A percentile compares a stretch with the other conserved stretches of the same genome.
Conservation (phyloP, 1,139 yeast genomes). For the Nakaseomyces sp. region DNA sequence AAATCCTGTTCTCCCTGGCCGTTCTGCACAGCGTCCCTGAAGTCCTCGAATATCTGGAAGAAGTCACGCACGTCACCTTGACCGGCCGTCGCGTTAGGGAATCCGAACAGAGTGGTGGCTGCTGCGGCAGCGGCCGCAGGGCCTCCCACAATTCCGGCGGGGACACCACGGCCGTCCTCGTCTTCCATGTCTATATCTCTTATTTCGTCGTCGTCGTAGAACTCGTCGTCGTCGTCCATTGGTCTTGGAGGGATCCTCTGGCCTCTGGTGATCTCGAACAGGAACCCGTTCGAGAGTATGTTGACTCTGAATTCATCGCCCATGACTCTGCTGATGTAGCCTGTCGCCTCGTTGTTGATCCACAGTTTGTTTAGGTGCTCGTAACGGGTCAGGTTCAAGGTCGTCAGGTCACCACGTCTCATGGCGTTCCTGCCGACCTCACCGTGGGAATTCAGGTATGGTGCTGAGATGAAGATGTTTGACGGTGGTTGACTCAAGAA, state of each 20-base stretch:
- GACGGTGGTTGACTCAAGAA: conserved; percentile 32
- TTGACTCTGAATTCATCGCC: conserved; percentile 31
- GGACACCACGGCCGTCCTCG: conserved; percentile 14
- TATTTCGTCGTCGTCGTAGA: conserved; percentile 17
- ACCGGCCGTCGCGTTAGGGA: conserved; percentile 16
- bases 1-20: conserved; percentile 8
- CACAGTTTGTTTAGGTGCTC: conserved; percentile 48
- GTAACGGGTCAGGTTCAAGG: conserved; percentile 44
- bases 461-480: conserved; percentile 42
- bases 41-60: conserved; percentile 24
- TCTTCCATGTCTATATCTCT: conserved; percentile 19
- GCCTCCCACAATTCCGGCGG: conserved; percentile 15
- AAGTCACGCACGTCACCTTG: conserved; percentile 24
- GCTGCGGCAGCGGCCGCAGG: conserved; percentile 4
- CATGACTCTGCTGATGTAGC: conserved; percentile 33
- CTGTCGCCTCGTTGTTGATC: conserved; percentile 48
- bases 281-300: conserved; percentile 27
- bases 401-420: conserved; percentile 47
- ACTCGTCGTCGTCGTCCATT: conserved; percentile 14
- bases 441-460: conserved; percentile 65
- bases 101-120: conserved; percentile 12
- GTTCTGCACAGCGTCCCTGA: conserved; percentile 16
- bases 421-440: conserved; percentile 51
- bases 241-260: conserved; percentile 20
- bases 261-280: conserved; percentile 26